phyloP scores from a whole-genome alignment of 176 grass and related monocot genomes.

The Thinopyrum elongatum region DNA sequence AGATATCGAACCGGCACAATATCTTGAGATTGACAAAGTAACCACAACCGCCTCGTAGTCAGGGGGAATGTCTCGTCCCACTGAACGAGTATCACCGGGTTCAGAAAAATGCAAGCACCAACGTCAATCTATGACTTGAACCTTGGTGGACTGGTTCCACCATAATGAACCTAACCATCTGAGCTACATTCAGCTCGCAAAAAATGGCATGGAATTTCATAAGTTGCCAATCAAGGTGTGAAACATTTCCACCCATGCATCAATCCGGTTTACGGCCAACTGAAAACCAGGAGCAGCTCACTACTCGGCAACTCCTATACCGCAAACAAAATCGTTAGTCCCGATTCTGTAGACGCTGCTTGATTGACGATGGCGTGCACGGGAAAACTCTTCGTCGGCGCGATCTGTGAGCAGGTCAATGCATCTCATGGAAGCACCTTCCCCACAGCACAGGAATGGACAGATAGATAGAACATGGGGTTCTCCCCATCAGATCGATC shows the following conservation, averaged over 20 bases:
- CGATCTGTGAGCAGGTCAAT: not conserved
- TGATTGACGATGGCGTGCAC: not conserved
- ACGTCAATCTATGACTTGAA: no score
- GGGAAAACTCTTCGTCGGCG: not conserved
- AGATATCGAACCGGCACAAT: no score
- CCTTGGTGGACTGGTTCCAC: no score
- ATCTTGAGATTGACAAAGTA: no score
- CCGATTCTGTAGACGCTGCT: not conserved
- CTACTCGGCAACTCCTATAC: not conserved
- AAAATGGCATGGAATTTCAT: no score
- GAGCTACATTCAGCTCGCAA: no score
- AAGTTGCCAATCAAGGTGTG: no score
- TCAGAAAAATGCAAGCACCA: no score
- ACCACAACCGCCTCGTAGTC: no score
- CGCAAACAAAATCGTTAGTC: not conserved
- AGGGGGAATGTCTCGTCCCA: no score
- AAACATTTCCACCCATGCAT: not conserved
- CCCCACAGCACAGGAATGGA: not conserved
- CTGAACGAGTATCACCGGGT: no score
- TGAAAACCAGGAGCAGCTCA: not conserved
- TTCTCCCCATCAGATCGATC: not conserved
- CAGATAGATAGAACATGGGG: not conserved
- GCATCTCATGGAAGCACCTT: slow-evolving; percentile 1
- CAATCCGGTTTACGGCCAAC: not conserved
- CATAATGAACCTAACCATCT: no score